Conservation (phyloP, 2,329 filamentous ascomycete genomes). For the Cytospora piceicola region DNA sequence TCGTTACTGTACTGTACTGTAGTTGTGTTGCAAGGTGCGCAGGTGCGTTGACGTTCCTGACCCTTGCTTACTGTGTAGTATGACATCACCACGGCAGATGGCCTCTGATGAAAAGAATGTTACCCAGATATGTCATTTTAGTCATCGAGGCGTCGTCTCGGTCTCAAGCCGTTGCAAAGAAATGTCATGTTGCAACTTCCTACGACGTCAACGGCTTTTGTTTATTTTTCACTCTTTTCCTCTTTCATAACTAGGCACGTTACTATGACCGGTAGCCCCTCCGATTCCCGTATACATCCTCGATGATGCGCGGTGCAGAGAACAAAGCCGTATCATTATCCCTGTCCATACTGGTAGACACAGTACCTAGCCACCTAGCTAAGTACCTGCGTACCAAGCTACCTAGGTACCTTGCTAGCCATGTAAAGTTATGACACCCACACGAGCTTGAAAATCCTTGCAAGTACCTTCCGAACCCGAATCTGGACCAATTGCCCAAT, state of each 20-base stretch:
- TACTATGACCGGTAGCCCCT: neutral
- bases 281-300: neutral
- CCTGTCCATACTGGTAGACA: neutral
- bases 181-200: neutral
- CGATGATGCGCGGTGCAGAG: slow-evolving; percentile 1
- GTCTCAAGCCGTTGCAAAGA: neutral
- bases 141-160: neutral
- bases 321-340: neutral
- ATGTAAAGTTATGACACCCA: neutral
- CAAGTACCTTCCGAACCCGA: slow-evolving; percentile 5
- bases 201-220: slow-evolving; percentile 1
- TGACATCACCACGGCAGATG: neutral
- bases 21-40: too few relatives aligned
- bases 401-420: neutral
- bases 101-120: neutral
- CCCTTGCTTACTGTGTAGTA: neutral
- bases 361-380: neutral
- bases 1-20: too few relatives aligned
- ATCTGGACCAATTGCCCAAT: slow-evolving; percentile 26
- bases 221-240: too few relatives aligned
- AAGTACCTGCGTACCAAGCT: too few relatives aligned
- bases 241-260: neutral
- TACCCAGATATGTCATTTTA: neutral
- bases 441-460: slow-evolving; percentile 13
- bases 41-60: neutral